Base-by-base conservation (phyloP, 352 stramenopile genomes). In the Globisporangium cylindrosporum region DNA sequence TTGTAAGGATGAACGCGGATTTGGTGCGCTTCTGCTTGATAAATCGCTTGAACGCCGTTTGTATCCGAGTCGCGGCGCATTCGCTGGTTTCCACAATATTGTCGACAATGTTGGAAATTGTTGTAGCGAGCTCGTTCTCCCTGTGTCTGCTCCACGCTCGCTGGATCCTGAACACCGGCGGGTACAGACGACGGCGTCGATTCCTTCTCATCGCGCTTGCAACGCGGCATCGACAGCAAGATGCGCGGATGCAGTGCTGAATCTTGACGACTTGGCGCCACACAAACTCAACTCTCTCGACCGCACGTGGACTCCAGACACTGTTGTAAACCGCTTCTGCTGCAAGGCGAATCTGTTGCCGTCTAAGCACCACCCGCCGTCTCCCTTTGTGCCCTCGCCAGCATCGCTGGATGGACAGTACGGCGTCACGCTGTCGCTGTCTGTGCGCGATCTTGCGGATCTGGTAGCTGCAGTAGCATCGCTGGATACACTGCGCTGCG, bases 341-440 rank as follows among this genome's bases (percentile, higher is more conserved):
- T 38, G 63, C 68, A 6, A 43, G 3, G 6, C 32, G 61, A 63
- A 67, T 73, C 1, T 22, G 5, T 5, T 41, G 14, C 10, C 54
- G 64, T 38, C 77, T 65, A 12, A 36, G 20, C 1, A 51, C 29
- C 4, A 41, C 68, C 7, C 12, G 18, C 29, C 60, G 6, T 9
- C 74, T 73, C 4, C 74, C 77, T 20, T 34, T 10, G 14, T 48
- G 15, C 0, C 74, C 77, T 36, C 74, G 49, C 70, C 68, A 81
- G 18, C 48, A 46, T 0, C 74, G 72, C 49, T 84, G 73, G 22
- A 84, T 63, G 0, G 41, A 18, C 3, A 53, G 46, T 1, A 69
- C 63, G 0, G 63, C 66, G 0, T 64, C 12, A 1, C 60, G 12
- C 20, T 73, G 65, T 24, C 61, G 63, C 34, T 75, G 62, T 15